Evolutionary conservation across 1,284 basidiomycete genomes (phyloP), one percentile per base, ranked within the genome.

Genomic region (Ustilago tritici): DNA sequence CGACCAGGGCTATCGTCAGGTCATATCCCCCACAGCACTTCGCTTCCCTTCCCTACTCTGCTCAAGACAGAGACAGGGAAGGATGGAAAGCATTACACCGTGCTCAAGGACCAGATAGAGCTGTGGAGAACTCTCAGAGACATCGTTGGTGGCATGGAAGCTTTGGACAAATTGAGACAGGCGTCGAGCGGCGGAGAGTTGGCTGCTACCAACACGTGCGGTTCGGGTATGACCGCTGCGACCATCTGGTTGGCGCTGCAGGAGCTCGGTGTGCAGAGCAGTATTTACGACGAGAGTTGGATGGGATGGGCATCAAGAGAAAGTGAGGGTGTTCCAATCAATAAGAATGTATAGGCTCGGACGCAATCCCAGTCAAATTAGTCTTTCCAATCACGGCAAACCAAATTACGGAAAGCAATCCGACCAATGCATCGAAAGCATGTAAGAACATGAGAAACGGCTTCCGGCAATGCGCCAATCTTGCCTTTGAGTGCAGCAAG

Each of bases 141-240:
- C 17, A 91, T 90, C 0, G 88, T 94, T 65, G 87, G 95, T 3
- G 77, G 81, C 14, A 79, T 62, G 41, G 76, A 81, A 40, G 69
- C 76, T 3, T 69, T 85, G 49, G 84, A 86, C 31, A 81, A 80
- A 70, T 59, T 85, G 43, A 62, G 84, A 15, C 83, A 85, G 57
- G 84, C 78, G 17, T 76, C 74, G 47, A 71, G 72, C 36, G 81
- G 79, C 15, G 76, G 76, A 28, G 70, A 78, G 58, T 56, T 78
- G 14, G 70, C 70, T 6, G 70, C 70, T 4, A 80, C 85, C 6
- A 79, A 74, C 23, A 86, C 85, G 14, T 88, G 87, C 52, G 87
- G 87, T 8, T 85, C 82, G 80, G 97, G 97, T 17, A 99, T 99
- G 97, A 98, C 95, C 14, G 97, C 97, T 3, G 93, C 91, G 7